Base-by-base conservation (phyloP, 208 protist species). In the Porcisia deanei region DNA sequence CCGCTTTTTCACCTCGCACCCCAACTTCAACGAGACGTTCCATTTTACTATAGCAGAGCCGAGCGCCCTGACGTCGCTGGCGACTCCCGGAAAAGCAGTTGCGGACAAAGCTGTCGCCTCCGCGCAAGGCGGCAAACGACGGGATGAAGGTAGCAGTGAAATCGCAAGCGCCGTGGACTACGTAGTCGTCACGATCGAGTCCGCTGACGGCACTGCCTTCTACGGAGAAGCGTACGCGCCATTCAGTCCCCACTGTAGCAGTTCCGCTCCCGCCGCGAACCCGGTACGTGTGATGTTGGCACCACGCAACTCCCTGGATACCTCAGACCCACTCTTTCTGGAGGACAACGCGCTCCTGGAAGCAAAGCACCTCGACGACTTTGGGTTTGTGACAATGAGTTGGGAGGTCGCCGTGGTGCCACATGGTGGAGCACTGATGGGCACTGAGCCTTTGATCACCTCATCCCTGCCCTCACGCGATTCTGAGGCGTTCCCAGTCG, bases 221-320 rank as follows among this genome's bases (percentile, higher is more conserved):
- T 92, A 85, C 64, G 93, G 93, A 8, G 80, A 94, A 68, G 93
- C 91, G 34, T 88, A 86, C 60, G 91, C 85, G 63, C 91, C 89
- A 41, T 97, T 97, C 85, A 86, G 85, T 0, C 86, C 87, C 2
- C 87, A 95, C 79, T 88, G 87, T 55, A 63, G 83, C 18, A 94
- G 85, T 63, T 47, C n/a, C 16, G 71, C 54, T 18, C 73, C 80
- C 1, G 71, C 78, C 9, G 45, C 71, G 5, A 64, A 43, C n/a
- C 89, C 88, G 1, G 86, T 91, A n/a, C 84, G 90, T 39, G 77
- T 95, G 61, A 92, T 95, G 90, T 73, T 97, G 68, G 85, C 89
- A 53, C 91, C 93, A 3, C 93, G 93, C 61, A 87, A 94, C 79
- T 76, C 71, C 7, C 84, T 88, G 25, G 85, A 94, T 58, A 75